Base-by-base conservation (phyloP, 2,329 filamentous ascomycete species). In the Phialophora expanda region DNA sequence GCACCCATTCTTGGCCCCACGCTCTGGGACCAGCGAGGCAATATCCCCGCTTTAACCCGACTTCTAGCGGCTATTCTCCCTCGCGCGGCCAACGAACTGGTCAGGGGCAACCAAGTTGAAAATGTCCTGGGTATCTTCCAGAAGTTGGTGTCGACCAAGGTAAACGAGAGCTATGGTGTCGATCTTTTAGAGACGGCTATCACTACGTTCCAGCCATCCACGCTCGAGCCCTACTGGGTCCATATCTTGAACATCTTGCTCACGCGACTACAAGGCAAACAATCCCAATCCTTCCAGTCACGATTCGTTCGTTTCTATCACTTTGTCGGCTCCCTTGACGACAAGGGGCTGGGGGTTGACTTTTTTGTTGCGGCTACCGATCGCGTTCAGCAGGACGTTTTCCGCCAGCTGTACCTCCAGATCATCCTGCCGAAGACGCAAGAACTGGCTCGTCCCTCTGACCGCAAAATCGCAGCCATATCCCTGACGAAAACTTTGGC, bases 291-390 rank as follows among this genome's bases (percentile, higher is more conserved):
- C 55, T 90, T 96, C 78, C 90, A 93, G 73, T 82, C 92, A 62
- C 90, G 93, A 61, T 97, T 99, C 76, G 90, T 93, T 61, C 90
- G 93, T 38, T 96, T 99, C 83, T 99, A 96, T 77, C 94, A 99
- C 78, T 88, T 97, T 69, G 86, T 98, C 62, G 92, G 91, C 32
- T 91, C 93, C 20, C 85, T 84, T 68, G 87, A 90, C 38, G 90
- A 95, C 69, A 87, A 87, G 71, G 92, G 93, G n/a, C 87, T 95
- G 65, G 95, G 94, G 56, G 87, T 93, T 7, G 95, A 99, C 78
- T 97, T 92, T 81, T 95, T 97, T 80, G 91, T 97, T 79, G 85
- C 85, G 70, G 86, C 92, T 69, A 89, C 91, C n/a, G 91, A 98
- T 75, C 83, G 87, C 68, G 85, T 98, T 32, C 93, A 97, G 77